Conservation (phyloP, 2,329 filamentous ascomycete species). For the Aspergillus fumigatiaffinis region DNA sequence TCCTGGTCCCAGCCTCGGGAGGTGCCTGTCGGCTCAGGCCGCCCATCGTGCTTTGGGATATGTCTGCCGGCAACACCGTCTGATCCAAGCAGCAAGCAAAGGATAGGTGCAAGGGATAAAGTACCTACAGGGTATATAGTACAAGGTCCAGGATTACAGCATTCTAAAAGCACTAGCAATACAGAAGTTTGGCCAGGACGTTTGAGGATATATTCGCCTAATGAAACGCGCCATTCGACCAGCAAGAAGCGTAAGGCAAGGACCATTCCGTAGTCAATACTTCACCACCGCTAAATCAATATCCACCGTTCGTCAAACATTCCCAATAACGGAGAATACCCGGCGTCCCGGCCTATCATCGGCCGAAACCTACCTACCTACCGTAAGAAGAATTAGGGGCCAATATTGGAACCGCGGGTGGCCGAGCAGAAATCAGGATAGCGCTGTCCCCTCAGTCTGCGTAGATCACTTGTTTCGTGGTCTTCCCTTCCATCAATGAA, state of each 20-base stretch:
- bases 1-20: not conserved
- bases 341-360: not conserved
- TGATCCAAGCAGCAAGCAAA: not conserved
- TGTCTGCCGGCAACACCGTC: not conserved
- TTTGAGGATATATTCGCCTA: not conserved
- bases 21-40: not conserved
- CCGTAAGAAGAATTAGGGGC: too few species aligned
- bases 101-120: not conserved
- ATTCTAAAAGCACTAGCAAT: not conserved
- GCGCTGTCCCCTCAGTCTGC: not conserved
- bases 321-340: not conserved
- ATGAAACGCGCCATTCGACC: not conserved
- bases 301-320: not conserved
- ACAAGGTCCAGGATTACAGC: not conserved
- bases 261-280: not conserved
- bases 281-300: too few species aligned
- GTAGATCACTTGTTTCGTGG: not conserved
- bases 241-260: not conserved
- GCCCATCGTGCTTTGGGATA: not conserved
- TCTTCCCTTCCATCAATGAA: not conserved
- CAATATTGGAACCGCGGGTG: too few species aligned
- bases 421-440: too few species aligned
- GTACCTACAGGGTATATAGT: not conserved
- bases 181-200: too few species aligned
- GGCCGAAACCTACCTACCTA: not conserved